A percentile compares a stretch with the other conserved stretches of the same genome.
These are phyloP conservation scores for Colletotrichum sp. DNA, from an alignment of 2,329 filamentous ascomycete genomes.

Conservation along the genomic window DNA sequence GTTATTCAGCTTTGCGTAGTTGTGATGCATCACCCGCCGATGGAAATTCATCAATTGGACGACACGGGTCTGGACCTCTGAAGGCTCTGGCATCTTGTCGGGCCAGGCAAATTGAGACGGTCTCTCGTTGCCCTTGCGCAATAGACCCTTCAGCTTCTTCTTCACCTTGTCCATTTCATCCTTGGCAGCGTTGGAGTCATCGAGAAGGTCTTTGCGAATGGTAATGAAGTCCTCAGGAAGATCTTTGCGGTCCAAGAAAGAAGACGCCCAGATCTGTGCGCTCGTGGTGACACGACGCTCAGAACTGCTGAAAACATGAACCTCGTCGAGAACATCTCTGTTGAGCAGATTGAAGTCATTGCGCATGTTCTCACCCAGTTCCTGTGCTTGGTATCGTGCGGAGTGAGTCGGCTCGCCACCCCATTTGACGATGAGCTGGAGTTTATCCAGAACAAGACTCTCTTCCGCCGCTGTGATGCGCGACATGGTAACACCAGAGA, in stretches of 20 bases:
- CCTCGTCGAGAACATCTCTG: constrained; percentile 87
- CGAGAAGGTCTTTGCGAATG: constrained; percentile 90
- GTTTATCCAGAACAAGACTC: constrained; percentile 90
- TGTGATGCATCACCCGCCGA: constrained; percentile 91
- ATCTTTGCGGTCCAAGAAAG: constrained; percentile 88
- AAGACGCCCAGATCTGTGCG: constrained; percentile 92
- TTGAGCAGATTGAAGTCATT: constrained; percentile 95
- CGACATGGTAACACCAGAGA: constrained; percentile 90
- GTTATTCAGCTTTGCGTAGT: constrained; percentile 81
- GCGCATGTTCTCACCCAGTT: constrained; percentile 93
- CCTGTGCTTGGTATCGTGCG: constrained; percentile 93
- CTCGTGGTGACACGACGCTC: constrained; percentile 94
- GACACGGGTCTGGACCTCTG: constrained; percentile 88
- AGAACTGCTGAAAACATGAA: constrained; percentile 94
- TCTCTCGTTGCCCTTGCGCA: constrained; percentile 91
- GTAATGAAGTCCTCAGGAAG: constrained; percentile 85
- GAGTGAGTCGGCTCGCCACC: constrained; percentile 98
- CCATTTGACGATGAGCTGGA: constrained; percentile 99
- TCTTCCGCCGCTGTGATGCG: constrained; percentile 94
- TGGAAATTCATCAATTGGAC: constrained; percentile 98
- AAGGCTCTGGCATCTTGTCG: constrained; percentile 90
- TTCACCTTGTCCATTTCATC: constrained; percentile 99
- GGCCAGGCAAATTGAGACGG: constrained; percentile 99
- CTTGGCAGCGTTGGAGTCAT: constrained; percentile 98
- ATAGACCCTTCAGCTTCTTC: constrained; percentile 94